Evolutionary conservation across 2,329 filamentous ascomycete genomes (phyloP).

Genomic region (Apiospora koreana): DNA sequence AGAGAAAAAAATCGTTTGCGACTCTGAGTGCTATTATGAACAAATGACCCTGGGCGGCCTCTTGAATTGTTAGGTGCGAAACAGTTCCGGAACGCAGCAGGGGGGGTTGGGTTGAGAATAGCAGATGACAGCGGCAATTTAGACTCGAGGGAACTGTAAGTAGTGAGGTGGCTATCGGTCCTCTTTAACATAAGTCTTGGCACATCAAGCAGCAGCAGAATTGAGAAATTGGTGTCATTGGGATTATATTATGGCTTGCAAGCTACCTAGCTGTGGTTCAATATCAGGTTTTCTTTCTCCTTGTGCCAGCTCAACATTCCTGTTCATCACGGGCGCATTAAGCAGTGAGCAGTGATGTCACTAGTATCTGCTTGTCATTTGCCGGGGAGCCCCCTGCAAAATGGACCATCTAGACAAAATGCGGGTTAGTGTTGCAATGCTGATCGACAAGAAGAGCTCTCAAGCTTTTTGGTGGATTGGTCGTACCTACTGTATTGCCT

Average conservation of each 20-base stretch:
- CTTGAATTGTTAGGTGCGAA: background rate
- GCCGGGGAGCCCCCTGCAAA: background rate
- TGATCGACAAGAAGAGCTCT: background rate
- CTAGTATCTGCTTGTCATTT: conserved; percentile 3
- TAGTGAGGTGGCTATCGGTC: background rate
- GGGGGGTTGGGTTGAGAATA: background rate
- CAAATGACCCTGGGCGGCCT: background rate
- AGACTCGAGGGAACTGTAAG: background rate
- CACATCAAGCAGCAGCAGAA: background rate
- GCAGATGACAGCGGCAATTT: background rate
- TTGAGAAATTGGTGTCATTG: background rate
- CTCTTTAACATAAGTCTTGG: background rate
- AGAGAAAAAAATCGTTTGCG: background rate
- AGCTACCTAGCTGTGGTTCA: no score
- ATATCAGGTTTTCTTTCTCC: no score
- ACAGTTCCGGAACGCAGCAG: background rate
- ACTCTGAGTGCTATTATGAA: background rate
- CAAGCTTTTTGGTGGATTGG: background rate
- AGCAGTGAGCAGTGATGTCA: background rate
- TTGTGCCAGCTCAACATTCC: conserved; percentile 6
- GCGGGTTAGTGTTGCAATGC: background rate
- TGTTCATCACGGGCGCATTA: background rate
- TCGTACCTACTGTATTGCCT: no score
- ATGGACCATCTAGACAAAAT: background rate
- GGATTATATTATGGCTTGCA: background rate